Conservation (phyloP, 2,329 filamentous ascomycete species). For the Fusarium xyrophilum region DNA sequence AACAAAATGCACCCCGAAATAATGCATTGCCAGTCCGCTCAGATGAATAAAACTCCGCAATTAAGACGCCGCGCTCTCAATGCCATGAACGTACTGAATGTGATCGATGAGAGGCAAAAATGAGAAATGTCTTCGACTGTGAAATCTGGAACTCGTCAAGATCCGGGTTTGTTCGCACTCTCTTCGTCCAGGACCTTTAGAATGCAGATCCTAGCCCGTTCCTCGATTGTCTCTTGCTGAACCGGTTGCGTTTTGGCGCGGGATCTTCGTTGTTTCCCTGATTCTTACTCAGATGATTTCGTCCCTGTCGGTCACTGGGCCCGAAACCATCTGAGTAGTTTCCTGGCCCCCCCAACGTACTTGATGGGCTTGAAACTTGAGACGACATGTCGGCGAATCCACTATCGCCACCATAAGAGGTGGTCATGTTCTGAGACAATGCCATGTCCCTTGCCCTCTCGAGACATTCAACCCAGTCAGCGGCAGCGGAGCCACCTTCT, state of each 20-base stretch:
- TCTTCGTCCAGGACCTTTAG: slow-evolving; percentile 48
- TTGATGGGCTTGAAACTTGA: slow-evolving; percentile 76
- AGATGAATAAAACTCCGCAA: slow-evolving; percentile 41
- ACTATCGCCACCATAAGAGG: slow-evolving; percentile 71
- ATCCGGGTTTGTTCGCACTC: slow-evolving; percentile 17
- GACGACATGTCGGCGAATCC: slow-evolving; percentile 73
- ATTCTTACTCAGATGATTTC: slow-evolving; percentile 66
- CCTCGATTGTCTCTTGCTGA: slow-evolving; percentile 93
- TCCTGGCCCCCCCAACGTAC: slow-evolving; percentile 69
- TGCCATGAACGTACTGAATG: slow-evolving; percentile 42
- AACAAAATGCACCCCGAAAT: slow-evolving; percentile 36
- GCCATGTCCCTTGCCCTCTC: slow-evolving; percentile 88
- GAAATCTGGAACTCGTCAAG: slow-evolving; percentile 10
- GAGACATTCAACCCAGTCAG: slow-evolving; percentile 92
- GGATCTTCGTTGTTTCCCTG: slow-evolving; percentile 63
- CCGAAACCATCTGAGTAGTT: slow-evolving; percentile 60
- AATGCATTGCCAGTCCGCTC: slow-evolving; percentile 36
- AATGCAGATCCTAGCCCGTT: slow-evolving; percentile 92
- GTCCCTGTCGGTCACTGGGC: slow-evolving; percentile 59
- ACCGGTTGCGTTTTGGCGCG: slow-evolving; percentile 66
- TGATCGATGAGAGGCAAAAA: slow-evolving; percentile 35
- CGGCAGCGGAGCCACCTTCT: slow-evolving; percentile 72
- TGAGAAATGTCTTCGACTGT: slow-evolving; percentile 28
- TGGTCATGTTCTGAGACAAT: slow-evolving; percentile 71
- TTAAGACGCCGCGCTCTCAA: slow-evolving; percentile 47